Conservation (phyloP, 352 stramenopile species). For the Phytophthora cajani region DNA sequence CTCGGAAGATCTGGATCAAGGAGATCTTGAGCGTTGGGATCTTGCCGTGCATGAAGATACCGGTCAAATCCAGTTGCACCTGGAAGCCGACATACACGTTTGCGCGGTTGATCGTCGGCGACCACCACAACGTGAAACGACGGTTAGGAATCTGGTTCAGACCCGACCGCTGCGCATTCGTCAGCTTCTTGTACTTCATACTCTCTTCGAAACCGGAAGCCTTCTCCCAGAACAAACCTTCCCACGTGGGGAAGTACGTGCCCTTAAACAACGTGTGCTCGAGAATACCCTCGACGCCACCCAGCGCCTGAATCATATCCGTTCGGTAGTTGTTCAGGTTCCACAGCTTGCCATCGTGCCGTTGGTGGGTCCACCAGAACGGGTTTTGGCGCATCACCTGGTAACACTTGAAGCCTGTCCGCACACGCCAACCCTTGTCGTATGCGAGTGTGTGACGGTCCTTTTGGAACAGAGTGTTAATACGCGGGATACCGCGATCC, state of each 20-base stretch:
- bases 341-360: constrained; percentile 99
- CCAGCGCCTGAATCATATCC: constrained; percentile 99
- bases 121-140: constrained; percentile 99
- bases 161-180: constrained; percentile 99
- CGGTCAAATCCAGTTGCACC: constrained; percentile 99
- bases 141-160: constrained; percentile 99
- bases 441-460: constrained; percentile 99
- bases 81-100: constrained; percentile 99
- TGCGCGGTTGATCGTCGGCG: constrained; percentile 99
- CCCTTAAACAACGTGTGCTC: constrained; percentile 99
- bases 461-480: constrained; percentile 97
- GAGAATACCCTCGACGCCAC: constrained; percentile 99
- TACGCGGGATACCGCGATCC: constrained; percentile 98
- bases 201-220: constrained; percentile 94
- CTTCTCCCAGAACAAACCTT: constrained; percentile 99
- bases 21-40: constrained; percentile 99
- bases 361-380: constrained; percentile 99
- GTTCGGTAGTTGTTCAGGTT: constrained; percentile 99
- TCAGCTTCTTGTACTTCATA: constrained; percentile 99
- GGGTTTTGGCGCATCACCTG: constrained; percentile 98
- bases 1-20: constrained; percentile 96
- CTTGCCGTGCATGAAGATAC: constrained; percentile 99
- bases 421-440: constrained; percentile 99
- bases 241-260: constrained; percentile 99
- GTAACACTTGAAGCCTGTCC: constrained; percentile 99